Percentiles rank a stretch among this genome's conserved stretches.
These are phyloP conservation scores for Diaporthe caulivora DNA, from an alignment of 2,329 filamentous ascomycete species.

Conservation along the genomic window DNA sequence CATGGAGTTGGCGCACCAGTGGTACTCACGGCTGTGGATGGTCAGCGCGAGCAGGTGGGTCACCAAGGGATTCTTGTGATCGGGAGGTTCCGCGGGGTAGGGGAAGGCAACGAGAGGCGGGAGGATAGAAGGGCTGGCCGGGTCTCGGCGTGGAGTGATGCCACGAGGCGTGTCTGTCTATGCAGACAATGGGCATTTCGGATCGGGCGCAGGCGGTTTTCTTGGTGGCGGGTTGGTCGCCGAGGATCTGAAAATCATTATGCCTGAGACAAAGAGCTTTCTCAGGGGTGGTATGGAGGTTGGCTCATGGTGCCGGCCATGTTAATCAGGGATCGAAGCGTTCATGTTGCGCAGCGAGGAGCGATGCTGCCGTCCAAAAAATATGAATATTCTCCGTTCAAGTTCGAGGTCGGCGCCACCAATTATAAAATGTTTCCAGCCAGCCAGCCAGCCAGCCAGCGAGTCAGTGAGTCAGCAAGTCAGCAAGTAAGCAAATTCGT, in stretches of 20 bases:
- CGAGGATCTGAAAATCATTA: not conserved
- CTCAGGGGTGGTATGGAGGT: not conserved
- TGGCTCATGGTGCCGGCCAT: not conserved
- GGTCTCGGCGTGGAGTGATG: not conserved
- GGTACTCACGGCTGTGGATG: slow-evolving; percentile 56
- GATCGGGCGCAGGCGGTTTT: not conserved
- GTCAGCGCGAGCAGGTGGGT: slow-evolving; percentile 55
- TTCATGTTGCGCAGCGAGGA: not conserved
- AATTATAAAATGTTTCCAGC: not conserved
- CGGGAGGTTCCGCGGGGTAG: not conserved
- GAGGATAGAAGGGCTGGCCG: not conserved
- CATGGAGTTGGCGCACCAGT: slow-evolving; percentile 52
- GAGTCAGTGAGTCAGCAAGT: slow-evolving; percentile 10
- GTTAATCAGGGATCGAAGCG: not conserved
- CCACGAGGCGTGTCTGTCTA: not conserved
- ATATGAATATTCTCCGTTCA: slow-evolving; percentile 1
- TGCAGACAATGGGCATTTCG: not conserved
- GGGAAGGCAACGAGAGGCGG: not conserved
- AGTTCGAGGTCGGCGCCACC: not conserved
- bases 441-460: not conserved
- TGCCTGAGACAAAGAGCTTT: not conserved
- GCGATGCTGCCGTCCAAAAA: not conserved
- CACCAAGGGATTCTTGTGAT: slow-evolving; percentile 36
- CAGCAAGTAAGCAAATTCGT: not conserved
- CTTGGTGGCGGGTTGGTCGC: not conserved